Evolutionary conservation across 2,329 filamentous ascomycete species (phyloP).

Genomic region (Myotisia sp.): DNA sequence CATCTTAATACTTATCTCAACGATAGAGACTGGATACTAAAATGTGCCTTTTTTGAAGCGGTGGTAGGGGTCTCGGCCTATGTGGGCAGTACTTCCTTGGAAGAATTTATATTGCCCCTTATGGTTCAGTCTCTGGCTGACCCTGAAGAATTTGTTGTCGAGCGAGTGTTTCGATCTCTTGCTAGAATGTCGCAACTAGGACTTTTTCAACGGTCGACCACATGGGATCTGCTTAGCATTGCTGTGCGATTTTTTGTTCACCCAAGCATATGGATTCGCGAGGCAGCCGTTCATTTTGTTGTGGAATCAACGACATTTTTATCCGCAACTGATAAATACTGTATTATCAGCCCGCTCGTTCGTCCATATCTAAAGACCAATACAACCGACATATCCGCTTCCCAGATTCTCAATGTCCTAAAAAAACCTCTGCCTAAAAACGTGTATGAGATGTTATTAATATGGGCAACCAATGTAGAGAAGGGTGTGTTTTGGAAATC

Average conservation of each 20-base stretch:
- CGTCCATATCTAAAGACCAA: conserved; percentile 66
- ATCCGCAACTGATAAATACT: conserved; percentile 65
- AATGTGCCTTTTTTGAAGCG: conserved; percentile 91
- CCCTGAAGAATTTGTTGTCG: conserved; percentile 83
- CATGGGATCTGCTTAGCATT: conserved; percentile 76
- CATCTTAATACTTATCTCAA: conserved; percentile 96
- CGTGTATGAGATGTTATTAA: conserved; percentile 70
- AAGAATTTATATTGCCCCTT: conserved; percentile 87
- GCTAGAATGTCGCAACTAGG: conserved; percentile 80
- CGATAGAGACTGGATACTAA: conserved; percentile 88
- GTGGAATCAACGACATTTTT: conserved; percentile 61
- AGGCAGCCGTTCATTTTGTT: conserved; percentile 74
- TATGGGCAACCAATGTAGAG: conserved; percentile 72
- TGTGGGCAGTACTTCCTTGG: conserved; percentile 72
- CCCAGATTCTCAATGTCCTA: conserved; percentile 62
- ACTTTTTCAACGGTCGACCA: conserved; percentile 67
- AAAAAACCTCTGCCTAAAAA: conserved; percentile 66
- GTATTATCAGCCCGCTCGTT: conserved; percentile 67
- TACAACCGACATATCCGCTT: conserved; percentile 55
- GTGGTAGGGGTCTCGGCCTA: conserved; percentile 88
- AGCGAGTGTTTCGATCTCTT: conserved; percentile 75
- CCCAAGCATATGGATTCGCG: conserved; percentile 87
- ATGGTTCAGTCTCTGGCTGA: conserved; percentile 94
- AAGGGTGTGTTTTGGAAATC: conserved; percentile 79
- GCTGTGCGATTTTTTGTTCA: conserved; percentile 79